These are phyloP conservation scores for Yarrowia sp. DNA, from an alignment of 805 yeast species.

Conservation along the genomic window DNA sequence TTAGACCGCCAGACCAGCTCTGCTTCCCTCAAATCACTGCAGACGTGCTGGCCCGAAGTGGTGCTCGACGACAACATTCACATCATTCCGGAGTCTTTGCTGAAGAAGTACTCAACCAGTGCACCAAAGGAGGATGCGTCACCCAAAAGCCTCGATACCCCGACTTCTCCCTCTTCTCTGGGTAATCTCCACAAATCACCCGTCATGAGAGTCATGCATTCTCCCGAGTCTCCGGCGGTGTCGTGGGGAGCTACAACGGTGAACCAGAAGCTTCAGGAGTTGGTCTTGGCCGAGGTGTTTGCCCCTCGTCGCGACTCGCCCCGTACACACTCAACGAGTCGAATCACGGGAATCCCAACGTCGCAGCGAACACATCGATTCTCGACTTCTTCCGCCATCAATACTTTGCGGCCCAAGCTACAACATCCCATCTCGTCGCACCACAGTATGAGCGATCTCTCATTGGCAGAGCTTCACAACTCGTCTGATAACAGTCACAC, in stretches of 20 bases:
- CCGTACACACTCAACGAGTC: conserved; percentile 10
- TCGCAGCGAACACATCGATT: conserved; percentile 37
- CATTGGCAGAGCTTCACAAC: conserved; percentile 30
- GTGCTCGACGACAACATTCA: conserved; percentile 89
- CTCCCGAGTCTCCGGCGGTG: conserved; percentile 34
- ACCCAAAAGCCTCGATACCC: conserved; percentile 20
- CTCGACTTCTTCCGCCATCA: conserved; percentile 22
- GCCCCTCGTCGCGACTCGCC: conserved; percentile 53
- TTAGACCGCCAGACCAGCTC: conserved; percentile 31
- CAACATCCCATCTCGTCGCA: conserved; percentile 24
- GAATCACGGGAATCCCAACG: conserved; percentile 23
- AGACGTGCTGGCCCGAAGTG: conserved; percentile 70
- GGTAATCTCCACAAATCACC: conserved; percentile 24
- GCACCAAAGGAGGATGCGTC: conserved; percentile 27
- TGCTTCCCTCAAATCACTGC: conserved; percentile 31
- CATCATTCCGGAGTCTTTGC: conserved; percentile 82
- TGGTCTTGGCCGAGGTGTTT: conserved; percentile 76
- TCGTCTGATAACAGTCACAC: conserved; percentile 25
- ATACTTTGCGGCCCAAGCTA: conserved; percentile 16
- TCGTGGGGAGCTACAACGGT: conserved; percentile 68
- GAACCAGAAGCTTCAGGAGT: conserved; percentile 72
- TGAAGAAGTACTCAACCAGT: conserved; percentile 63
- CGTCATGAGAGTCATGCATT: conserved; percentile 32
- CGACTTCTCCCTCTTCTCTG: conserved; percentile 20
- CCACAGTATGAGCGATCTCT: conserved; percentile 28